Base-by-base conservation (phyloP, 345 rosid genomes). In the Lepidium aucheri region DNA sequence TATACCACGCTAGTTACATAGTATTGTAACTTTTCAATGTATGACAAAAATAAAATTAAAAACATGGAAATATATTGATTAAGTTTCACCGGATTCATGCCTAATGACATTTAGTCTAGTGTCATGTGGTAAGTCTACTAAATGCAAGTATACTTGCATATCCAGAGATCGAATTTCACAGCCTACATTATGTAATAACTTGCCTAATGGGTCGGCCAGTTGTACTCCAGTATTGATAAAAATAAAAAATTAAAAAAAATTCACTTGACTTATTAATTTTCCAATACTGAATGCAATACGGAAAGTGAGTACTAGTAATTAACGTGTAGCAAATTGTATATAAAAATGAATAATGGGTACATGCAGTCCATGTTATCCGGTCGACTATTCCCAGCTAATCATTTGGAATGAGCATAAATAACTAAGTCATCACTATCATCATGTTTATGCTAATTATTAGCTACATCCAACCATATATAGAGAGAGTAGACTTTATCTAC, bases 291-390 rank as follows among this genome's bases (percentile, higher is more conserved):
- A 45, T 54, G 57, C 52, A 60, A 33, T 17, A 68, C 32, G 16
- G 43, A 30, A 68, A 18, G 20, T 58, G 24, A 58, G 73, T 58
- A 38, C 42, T 38, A n/a, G n/a, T n/a, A 57, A 34, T 20, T 38
- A 57, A 34, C 14, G 49, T 46, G 32, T 28, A 28, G 7, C 1
- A 0, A 5, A 28, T 30, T 46, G 22, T 57, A 9, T 49, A 40
- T 53, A 26, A 26, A 24, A 24, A 12, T 36, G 20, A 8, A 40
- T 11, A 26, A 34, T 47, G 66, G 45, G 41, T 72, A 58, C 61
- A 72, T 58, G 72, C 53, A 66, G 28, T 52, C 72, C 72, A 73
- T 66, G 76, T 59, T 73, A 65, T 72, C 71, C 54, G 58, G 66
- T 65, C 61, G 60, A 34, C 61, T 65, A 47, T 33, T 49, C 60